Evolutionary conservation across 768 basidiomycete genomes (phyloP).

Genomic region (Termitomyces sp.): DNA sequence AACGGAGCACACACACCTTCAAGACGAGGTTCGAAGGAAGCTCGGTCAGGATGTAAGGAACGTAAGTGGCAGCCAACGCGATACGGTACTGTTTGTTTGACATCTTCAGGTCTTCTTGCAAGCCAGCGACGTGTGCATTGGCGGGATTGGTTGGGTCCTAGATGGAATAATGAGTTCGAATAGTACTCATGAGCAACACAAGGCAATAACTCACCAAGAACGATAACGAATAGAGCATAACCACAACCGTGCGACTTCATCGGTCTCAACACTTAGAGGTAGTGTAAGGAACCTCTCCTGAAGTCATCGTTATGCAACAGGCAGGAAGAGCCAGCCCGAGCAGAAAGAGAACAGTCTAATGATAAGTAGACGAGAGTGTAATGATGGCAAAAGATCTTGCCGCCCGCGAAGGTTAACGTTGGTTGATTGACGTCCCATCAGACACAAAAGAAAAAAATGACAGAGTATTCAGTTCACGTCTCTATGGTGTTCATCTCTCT

Average conservation of each 20-base stretch:
- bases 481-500: too few species aligned
- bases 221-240: constrained; percentile 34
- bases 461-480: too few species aligned
- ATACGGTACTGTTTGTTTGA: constrained; percentile 47
- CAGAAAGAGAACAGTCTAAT: not conserved
- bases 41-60: constrained; percentile 56
- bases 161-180: not conserved
- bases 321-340: not conserved
- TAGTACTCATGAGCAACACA: too few species aligned
- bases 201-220: constrained; percentile 40
- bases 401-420: too few species aligned
- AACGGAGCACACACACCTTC: constrained; percentile 30
- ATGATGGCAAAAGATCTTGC: too few species aligned
- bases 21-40: constrained; percentile 59
- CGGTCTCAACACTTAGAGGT: constrained; percentile 15
- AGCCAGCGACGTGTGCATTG: constrained; percentile 59
- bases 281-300: not conserved
- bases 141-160: constrained; percentile 54
- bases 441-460: not conserved
- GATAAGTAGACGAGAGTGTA: too few species aligned
- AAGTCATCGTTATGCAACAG: not conserved
- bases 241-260: constrained; percentile 22
- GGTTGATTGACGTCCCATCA: not conserved
- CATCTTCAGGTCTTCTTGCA: constrained; percentile 52
- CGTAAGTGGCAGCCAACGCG: constrained; percentile 43